Evolutionary conservation across 2,329 filamentous ascomycete species (phyloP).

Genomic region (Drechslerella coelobrocha): DNA sequence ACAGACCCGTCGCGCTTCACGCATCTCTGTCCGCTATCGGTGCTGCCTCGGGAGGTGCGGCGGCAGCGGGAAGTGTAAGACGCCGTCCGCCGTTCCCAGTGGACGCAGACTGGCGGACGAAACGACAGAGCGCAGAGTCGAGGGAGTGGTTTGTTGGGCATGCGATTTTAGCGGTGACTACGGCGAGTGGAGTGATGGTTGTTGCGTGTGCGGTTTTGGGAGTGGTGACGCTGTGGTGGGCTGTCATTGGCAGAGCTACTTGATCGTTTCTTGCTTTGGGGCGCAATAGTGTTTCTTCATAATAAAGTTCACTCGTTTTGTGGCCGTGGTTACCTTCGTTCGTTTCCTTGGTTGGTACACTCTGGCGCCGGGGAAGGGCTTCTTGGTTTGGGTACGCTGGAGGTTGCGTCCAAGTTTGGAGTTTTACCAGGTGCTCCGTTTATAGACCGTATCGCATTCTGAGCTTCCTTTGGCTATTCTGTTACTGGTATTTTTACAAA

Average conservation of each 20-base stretch:
- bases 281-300: not conserved
- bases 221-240: conserved; percentile 35
- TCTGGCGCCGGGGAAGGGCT: no score
- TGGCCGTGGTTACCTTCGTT: not conserved
- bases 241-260: conserved; percentile 6
- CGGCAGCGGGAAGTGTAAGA: conserved; percentile 2
- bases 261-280: not conserved
- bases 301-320: not conserved
- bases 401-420: no score
- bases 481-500: no score
- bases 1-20: conserved; percentile 80
- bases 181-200: conserved; percentile 17
- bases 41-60: not conserved
- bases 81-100: conserved; percentile 25
- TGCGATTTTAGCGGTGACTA: conserved; percentile 35
- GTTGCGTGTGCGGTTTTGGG: conserved; percentile 29
- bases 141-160: conserved; percentile 31
- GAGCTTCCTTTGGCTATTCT: no score
- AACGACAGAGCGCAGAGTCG: conserved; percentile 16
- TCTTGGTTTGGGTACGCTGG: no score
- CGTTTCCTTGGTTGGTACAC: no score
- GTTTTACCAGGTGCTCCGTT: no score
- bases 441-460: no score
- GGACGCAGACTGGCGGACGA: conserved; percentile 28
- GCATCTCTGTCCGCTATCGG: conserved; percentile 65